Percentiles rank a stretch among this genome's conserved stretches.
phyloP scores from a whole-genome alignment of 2,329 filamentous ascomycete genomes.

The Hortaea werneckii region DNA sequence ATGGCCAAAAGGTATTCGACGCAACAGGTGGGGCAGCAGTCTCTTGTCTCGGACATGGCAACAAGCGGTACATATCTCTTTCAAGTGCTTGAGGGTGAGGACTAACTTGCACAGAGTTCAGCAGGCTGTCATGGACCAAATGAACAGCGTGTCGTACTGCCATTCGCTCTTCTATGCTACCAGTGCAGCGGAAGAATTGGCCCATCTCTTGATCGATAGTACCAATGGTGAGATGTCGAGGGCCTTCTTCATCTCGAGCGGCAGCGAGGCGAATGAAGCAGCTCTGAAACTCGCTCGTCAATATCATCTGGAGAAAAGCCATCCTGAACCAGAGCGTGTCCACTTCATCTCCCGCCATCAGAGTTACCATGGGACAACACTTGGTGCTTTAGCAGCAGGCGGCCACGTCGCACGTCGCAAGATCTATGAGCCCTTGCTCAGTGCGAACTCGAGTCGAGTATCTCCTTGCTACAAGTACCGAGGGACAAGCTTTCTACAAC shows the following conservation, averaged over 20 bases:
- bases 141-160: conserved; percentile 49
- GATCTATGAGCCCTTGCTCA: conserved; percentile 51
- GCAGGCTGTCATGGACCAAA: conserved; percentile 49
- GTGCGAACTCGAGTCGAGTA: conserved; percentile 45
- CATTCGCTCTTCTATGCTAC: conserved; percentile 50
- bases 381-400: conserved; percentile 56
- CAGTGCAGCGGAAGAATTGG: conserved; percentile 43
- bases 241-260: conserved; percentile 49
- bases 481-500: conserved; percentile 35
- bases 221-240: conserved; percentile 44
- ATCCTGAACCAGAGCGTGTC: conserved; percentile 43
- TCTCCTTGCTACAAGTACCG: conserved; percentile 60
- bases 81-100: neutral
- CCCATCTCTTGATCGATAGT: conserved; percentile 38
- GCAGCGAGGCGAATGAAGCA: conserved; percentile 58
- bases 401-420: conserved; percentile 52
- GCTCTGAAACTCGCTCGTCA: conserved; percentile 58
- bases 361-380: conserved; percentile 61
- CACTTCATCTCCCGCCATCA: conserved; percentile 55
- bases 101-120: conserved; percentile 33
- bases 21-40: conserved; percentile 65
- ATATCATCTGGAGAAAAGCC: conserved; percentile 50
- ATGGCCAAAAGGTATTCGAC: conserved; percentile 56
- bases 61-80: conserved; percentile 33
- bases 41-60: conserved; percentile 58